Base-by-base conservation (phyloP, 2,329 filamentous ascomycete genomes). In the Calonectria crousiana region DNA sequence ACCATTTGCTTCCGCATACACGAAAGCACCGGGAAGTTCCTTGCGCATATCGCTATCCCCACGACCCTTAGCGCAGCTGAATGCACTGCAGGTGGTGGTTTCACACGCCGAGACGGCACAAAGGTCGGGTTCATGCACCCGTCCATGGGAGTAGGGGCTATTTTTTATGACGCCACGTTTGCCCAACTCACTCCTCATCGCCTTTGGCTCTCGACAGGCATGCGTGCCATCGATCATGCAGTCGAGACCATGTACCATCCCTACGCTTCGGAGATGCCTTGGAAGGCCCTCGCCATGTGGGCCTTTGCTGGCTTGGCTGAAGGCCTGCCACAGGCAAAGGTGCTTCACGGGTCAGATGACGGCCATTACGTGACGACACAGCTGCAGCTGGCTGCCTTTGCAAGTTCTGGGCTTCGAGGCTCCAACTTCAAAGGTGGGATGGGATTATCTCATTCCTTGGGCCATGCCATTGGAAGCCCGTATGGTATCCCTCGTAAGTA, bases 1-100 rank as follows among this genome's bases (percentile, higher is more conserved):
- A 77, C 74, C 23, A 38, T 76, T 23, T 76, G 67, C 66, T 78
- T 74, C 74, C 80, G 79, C 75, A 79, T 81, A 78, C 77, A 81
- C 75, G 77, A 78, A 75, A 62, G 44, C 28, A 66, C 62, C 32
- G 67, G 53, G n/a, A 75, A 52, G 62, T 38, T 58, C 10, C 49
- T 73, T 51, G 56, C 47, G 44, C 76, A 74, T 68, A 72, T 78
- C 16, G 49, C 77, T 28, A 77, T 76, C 62, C 75, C 70, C 41
- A 77, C 71, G 67, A 78, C 74, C 20, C 75, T 74, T n/a, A 77
- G 74, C 72, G 79, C 75, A 49, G 79, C 77, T 38, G 74, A 78
- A 44, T 79, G 75, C 56, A 76, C 78, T 30, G 76, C 77, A 60
- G 77, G 75, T 47, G 78, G 73, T 62, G 77, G 79, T 79, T 81